These are phyloP conservation scores for Hyparrhenia diplandra DNA, from an alignment of 176 grass and related monocot genomes.

Conservation along the genomic window DNA sequence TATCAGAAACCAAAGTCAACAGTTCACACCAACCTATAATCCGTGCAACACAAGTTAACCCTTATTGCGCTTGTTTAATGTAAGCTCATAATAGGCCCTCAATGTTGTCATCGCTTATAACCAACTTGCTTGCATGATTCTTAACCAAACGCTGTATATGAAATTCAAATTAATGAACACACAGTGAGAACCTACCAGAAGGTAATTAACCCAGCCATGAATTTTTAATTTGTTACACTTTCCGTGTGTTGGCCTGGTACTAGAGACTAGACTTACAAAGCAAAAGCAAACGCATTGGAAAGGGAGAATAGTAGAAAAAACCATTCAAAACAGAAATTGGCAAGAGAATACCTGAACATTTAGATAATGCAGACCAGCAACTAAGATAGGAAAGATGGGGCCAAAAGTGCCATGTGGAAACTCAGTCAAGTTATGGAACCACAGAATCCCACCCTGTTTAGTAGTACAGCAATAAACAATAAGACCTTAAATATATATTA, in stretches of 20 bases:
- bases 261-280: background rate
- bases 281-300: background rate
- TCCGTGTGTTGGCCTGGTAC: background rate
- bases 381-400: conserved; percentile 66
- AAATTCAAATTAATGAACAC: conserved; percentile 1
- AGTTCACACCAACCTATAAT: conserved; percentile 11
- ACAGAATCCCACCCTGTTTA: conserved; percentile 71
- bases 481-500: conserved; percentile 12
- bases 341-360: conserved; percentile 78
- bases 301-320: background rate
- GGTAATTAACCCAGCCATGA: conserved; percentile 1
- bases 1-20: conserved; percentile 9
- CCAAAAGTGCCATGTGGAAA: conserved; percentile 69
- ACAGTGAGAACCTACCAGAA: background rate
- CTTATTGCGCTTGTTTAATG: background rate
- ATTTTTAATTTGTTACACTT: conserved; percentile 1
- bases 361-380: conserved; percentile 80
- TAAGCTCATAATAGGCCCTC: background rate
- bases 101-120: background rate
- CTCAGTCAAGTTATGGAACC: conserved; percentile 80
- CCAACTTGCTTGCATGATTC: background rate
- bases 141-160: background rate
- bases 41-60: background rate
- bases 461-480: conserved; percentile 4
- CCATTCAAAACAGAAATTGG: conserved; percentile 1